Conservation (phyloP, 2,329 filamentous ascomycete species). For the Huntiella savannae region DNA sequence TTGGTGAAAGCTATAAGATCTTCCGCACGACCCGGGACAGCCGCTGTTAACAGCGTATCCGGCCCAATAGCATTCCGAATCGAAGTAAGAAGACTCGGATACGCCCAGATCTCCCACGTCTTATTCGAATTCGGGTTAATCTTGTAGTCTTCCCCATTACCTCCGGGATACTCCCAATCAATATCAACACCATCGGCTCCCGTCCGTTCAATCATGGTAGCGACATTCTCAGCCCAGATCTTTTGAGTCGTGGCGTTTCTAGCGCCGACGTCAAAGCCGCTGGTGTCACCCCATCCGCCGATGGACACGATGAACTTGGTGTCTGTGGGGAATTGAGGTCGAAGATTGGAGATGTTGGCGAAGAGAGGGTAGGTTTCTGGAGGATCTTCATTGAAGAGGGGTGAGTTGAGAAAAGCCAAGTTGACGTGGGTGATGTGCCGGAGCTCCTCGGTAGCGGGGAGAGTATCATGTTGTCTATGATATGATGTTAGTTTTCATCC, state of each 20-base stretch:
- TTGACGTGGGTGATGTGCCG: slow-evolving; percentile 36
- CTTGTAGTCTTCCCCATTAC: slow-evolving; percentile 55
- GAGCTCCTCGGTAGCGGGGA: slow-evolving; percentile 20
- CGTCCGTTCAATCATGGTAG: slow-evolving; percentile 38
- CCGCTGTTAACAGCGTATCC: slow-evolving; percentile 44
- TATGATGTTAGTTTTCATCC: neutral
- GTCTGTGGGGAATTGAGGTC: slow-evolving; percentile 24
- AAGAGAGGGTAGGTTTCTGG: slow-evolving; percentile 31
- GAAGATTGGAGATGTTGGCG: slow-evolving; percentile 22
- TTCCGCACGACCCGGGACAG: slow-evolving; percentile 42
- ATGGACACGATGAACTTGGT: slow-evolving; percentile 53
- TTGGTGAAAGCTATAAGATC: slow-evolving; percentile 51
- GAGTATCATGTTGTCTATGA: slow-evolving; percentile 27
- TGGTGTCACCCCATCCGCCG: slow-evolving; percentile 54
- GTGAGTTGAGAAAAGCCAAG: slow-evolving; percentile 37
- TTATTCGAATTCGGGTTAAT: slow-evolving; percentile 39
- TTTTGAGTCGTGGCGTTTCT: slow-evolving; percentile 30
- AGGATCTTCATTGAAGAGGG: slow-evolving; percentile 27
- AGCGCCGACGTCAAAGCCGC: slow-evolving; percentile 41
- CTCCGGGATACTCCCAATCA: slow-evolving; percentile 47
- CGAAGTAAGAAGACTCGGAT: slow-evolving; percentile 38
- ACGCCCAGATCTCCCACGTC: slow-evolving; percentile 41
- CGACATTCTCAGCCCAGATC: slow-evolving; percentile 44
- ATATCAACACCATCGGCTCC: slow-evolving; percentile 47
- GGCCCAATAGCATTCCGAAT: slow-evolving; percentile 37